Conservation (phyloP, 208 protist genomes). For the Acanthamoeba lenticulata region DNA sequence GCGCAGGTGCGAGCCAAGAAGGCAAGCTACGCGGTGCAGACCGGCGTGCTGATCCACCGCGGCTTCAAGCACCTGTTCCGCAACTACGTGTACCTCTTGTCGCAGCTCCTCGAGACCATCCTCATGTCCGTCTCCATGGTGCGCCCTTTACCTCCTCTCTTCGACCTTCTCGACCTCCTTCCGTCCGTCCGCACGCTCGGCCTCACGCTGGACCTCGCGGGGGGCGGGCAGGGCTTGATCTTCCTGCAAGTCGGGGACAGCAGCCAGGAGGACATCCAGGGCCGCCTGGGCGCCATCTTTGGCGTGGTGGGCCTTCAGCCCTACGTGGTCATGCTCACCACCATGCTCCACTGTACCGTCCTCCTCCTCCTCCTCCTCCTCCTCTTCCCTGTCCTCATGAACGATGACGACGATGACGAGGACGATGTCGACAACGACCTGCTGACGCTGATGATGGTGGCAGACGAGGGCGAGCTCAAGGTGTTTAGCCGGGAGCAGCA, state of each 20-base stretch:
- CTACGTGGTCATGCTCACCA: constrained; percentile 36
- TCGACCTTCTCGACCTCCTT: neutral
- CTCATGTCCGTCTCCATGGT: constrained; percentile 24
- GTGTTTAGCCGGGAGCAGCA: constrained; percentile 42
- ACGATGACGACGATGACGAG: neutral
- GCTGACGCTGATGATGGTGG: neutral
- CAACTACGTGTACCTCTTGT: neutral
- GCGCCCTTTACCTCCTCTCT: neutral
- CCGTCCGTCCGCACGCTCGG: neutral
- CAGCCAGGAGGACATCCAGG: neutral
- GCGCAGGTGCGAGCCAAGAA: neutral
- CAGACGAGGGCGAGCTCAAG: constrained; percentile 25
- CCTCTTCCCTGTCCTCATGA: neutral
- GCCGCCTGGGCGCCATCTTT: constrained; percentile 3
- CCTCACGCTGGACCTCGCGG: neutral
- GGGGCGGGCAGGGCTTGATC: neutral
- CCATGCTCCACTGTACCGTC: constrained; percentile 4
- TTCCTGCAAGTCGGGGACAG: constrained; percentile 5
- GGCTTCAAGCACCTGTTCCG: constrained; percentile 18
- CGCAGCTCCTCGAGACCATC: neutral
- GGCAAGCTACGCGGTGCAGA: neutral
- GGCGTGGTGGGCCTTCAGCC: constrained; percentile 19
- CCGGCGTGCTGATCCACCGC: neutral
- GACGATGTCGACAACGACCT: neutral
- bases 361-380: neutral